A percentile compares a stretch with the other conserved stretches of the same genome.
Evolutionary conservation across 345 rosid species (phyloP).

Genomic region (Bruguiera gymnorhiza): DNA sequence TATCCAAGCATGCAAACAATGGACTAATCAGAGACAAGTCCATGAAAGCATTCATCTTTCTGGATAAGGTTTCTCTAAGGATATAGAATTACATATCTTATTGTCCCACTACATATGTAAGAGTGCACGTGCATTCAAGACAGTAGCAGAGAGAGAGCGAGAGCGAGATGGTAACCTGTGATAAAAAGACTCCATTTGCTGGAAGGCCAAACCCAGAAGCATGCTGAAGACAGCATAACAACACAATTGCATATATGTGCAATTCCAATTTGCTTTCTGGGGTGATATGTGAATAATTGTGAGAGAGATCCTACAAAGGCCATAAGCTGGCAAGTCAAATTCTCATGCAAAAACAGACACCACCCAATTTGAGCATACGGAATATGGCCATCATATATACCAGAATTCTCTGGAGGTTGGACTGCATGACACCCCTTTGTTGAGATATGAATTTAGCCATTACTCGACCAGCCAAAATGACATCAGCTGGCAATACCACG

Average conservation of each 20-base stretch:
- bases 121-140: too few species aligned
- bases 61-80: too few species aligned
- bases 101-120: too few species aligned
- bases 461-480: conserved; percentile 74
- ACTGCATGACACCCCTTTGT: conserved; percentile 30
- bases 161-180: conserved; percentile 47
- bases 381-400: conserved; percentile 29
- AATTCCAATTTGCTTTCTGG: conserved; percentile 72
- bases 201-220: conserved; percentile 48
- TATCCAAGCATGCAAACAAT: too few species aligned
- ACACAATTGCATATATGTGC: conserved; percentile 60
- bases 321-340: conserved; percentile 17
- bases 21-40: too few species aligned
- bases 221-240: conserved; percentile 57
- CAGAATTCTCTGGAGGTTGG: conserved; percentile 36
- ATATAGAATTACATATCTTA: too few species aligned
- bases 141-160: neutral
- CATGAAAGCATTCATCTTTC: too few species aligned
- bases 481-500: conserved; percentile 61
- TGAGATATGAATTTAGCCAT: conserved; percentile 48
- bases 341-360: neutral
- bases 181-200: conserved; percentile 46
- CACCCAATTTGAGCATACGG: neutral
- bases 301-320: conserved; percentile 50
- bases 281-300: conserved; percentile 52